Evolutionary conservation across 176 grass and related monocot genomes (phyloP), one percentile per base, ranked within the genome.

Genomic region (Thinopyrum elongatum): DNA sequence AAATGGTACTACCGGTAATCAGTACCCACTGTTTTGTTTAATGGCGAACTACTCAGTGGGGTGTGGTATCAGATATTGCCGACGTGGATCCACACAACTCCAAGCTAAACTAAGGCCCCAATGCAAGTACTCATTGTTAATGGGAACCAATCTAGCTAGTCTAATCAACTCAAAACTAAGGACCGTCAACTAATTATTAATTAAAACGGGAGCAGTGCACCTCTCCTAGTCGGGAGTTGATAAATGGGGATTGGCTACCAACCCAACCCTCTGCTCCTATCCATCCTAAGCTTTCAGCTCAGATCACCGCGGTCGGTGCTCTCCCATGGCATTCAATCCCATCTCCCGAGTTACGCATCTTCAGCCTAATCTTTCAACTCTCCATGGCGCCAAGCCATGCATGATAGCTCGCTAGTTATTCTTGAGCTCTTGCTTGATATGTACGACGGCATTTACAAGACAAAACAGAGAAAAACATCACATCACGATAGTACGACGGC

Each of bases 231-330:
- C 63, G 42, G 51, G 74, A 36, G 3, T 80, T 89, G 88, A 85
- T 69, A 25, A 87, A 85, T 68, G 66, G 83, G 44, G 92, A 92
- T 92, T 77, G 69, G 53, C 70, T 79, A 90, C 88, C 85, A 70
- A 89, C 80, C 81, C 21, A 70, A 21, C 55, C 21, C 65, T 76
- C 63, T 36, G 64, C 26, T 39, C n/a, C 30, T 26, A 26, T 39
- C 31, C 82, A 41, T 59, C 82, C 3, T 42, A 42, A 15, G 44
- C 63, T 86, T 81, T 41, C 57, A 59, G 7, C 44, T 65, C 65
- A 21, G 19, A 57, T 2, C 61, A 46, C 34, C 75, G 47, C 25
- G 10, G 42, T 57, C 25, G 10, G 42, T 57, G 53, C 53, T 57
- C 0, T 70, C 8, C 66, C 82, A 41, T 83, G 83, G 53, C 90